A percentile compares a stretch with the other conserved stretches of the same genome.
Conservation (phyloP, 805 yeast genomes). For the Metschnikowia matae region DNA sequence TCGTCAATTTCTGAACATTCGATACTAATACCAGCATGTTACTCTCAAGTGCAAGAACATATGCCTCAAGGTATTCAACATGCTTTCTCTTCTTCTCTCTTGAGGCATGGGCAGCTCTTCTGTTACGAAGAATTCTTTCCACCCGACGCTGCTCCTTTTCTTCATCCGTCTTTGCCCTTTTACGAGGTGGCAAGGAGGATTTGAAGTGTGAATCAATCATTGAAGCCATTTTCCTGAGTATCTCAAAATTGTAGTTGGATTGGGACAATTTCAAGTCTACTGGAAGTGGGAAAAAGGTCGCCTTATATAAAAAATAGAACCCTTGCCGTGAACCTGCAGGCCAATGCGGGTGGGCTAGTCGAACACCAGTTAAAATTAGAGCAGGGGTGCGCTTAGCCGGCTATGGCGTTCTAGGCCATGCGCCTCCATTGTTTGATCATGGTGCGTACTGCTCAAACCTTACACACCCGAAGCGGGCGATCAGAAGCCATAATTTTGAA, state of each 20-base stretch:
- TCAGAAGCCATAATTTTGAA: background rate
- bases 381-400: slow-evolving; percentile 3
- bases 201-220: slow-evolving; percentile 25
- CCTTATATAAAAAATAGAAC: slow-evolving; percentile 1
- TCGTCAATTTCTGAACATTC: slow-evolving; percentile 22
- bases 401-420: slow-evolving; percentile 4
- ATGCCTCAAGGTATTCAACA: slow-evolving; percentile 75
- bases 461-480: background rate
- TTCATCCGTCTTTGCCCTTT: slow-evolving; percentile 93
- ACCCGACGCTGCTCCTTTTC: slow-evolving; percentile 96
- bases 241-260: background rate
- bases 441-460: background rate
- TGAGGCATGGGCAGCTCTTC: slow-evolving; percentile 97
- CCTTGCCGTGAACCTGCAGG: slow-evolving; percentile 1
- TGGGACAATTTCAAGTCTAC: background rate
- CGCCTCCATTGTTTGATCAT: slow-evolving; percentile 1
- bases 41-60: slow-evolving; percentile 43
- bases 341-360: slow-evolving; percentile 1
- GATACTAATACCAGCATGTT: slow-evolving; percentile 24
- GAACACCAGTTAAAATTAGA: background rate
- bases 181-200: slow-evolving; percentile 79
- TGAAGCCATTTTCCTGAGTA: slow-evolving; percentile 8
- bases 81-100: slow-evolving; percentile 94
- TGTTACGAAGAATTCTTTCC: slow-evolving; percentile 86
- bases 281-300: background rate